Percentiles rank a stretch among this genome's conserved stretches.
These are phyloP conservation scores for Cytidiella melzeri DNA, from an alignment of 768 basidiomycete species.

Conservation along the genomic window DNA sequence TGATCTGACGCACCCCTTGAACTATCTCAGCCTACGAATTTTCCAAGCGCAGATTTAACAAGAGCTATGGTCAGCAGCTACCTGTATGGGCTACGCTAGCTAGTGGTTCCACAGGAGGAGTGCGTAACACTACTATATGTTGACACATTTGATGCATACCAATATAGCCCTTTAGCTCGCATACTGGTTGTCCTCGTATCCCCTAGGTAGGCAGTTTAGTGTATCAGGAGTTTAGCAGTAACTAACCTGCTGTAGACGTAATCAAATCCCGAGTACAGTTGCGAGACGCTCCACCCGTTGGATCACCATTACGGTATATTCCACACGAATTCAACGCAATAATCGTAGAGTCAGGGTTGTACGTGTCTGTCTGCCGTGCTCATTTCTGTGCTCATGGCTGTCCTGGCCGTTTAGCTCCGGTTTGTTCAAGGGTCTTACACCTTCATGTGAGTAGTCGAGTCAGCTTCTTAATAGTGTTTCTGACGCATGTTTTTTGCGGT, in stretches of 20 bases:
- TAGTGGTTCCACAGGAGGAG: slow-evolving; percentile 79
- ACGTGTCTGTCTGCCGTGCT: slow-evolving; percentile 26
- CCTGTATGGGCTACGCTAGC: slow-evolving; percentile 84
- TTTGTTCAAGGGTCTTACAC: slow-evolving; percentile 68
- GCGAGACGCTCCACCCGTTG: slow-evolving; percentile 61
- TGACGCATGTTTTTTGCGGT: background rate
- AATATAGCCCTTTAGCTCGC: slow-evolving; percentile 43
- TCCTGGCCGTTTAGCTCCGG: slow-evolving; percentile 37
- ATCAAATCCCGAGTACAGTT: slow-evolving; percentile 90
- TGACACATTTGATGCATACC: background rate
- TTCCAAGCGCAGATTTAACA: slow-evolving; percentile 70
- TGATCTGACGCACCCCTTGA: too few species aligned
- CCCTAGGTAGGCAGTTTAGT: slow-evolving; percentile 47
- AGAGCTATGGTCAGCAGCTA: slow-evolving; percentile 55
- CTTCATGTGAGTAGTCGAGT: slow-evolving; percentile 53
- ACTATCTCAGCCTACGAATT: slow-evolving; percentile 71
- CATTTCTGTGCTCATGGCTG: background rate
- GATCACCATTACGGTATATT: slow-evolving; percentile 76
- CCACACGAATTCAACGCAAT: slow-evolving; percentile 59
- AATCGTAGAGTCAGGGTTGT: slow-evolving; percentile 69
- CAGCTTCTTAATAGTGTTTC: background rate
- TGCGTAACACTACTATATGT: slow-evolving; percentile 31
- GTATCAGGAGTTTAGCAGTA: background rate
- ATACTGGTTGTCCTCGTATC: slow-evolving; percentile 95
- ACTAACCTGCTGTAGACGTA: slow-evolving; percentile 49